Base-by-base conservation (phyloP, 805 yeast genomes). In the Candida ulmi region DNA sequence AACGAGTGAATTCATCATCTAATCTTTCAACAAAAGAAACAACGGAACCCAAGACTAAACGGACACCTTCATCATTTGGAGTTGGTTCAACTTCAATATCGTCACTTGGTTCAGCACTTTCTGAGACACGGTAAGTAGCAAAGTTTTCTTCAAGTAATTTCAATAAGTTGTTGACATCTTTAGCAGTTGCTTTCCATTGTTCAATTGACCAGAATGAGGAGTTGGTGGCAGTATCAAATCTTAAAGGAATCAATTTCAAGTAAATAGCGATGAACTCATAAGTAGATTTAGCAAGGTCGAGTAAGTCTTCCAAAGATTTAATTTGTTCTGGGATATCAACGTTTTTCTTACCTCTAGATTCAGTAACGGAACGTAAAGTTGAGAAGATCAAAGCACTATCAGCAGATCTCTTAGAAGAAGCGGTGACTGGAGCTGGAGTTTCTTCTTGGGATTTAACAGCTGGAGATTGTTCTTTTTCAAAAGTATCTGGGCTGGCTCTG, bases 301-400 rank as follows among this genome's bases (percentile, higher is more conserved):
- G 51, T 46, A 86, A 68, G 35, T 69, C 71, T 65, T 85, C 95
- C 57, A 93, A 71, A 33, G 73, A 69, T 40, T 68, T 66, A 48
- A 88, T 77, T 63, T 91, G 95, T 62, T 86, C 95, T 46, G 60
- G 62, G 47, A 81, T 78, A 62, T 91, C 96, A 46, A 88, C 83
- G 61, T 87, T 88, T 72, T 87, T 91, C 72, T 90, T 90, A 71
- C 99, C 99, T 68, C 99, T 82, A 36, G 88, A 73, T 63, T 93
- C 98, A 44, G 84, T 68, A 41, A 93, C 80, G 39, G 78, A 63
- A 60, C 82, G 76, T 60, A 93, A 72, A 27, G 84, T 77, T 41
- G 79, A 69, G 69, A 90, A 88, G 41, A 88, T 79, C 30, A 57
- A 56, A 15, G 59, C 51, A 39, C 45, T 47, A 45, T 52, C 35